phyloP scores from a whole-genome alignment of 2,329 filamentous ascomycete genomes.

The Xylariaceae sp. region DNA sequence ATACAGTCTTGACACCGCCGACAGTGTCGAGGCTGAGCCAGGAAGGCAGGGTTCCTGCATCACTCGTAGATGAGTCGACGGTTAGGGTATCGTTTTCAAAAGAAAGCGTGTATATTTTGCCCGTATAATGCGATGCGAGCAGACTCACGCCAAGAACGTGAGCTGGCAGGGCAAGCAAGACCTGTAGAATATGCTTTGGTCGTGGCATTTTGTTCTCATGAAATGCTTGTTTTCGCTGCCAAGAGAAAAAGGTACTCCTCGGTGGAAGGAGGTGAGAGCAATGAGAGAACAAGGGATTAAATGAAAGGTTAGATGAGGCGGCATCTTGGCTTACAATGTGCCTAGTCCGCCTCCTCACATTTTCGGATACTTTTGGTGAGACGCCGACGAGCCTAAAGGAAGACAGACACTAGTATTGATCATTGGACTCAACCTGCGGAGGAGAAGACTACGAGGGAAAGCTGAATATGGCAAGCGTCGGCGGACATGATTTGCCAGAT shows the following conservation, averaged over 20 bases:
- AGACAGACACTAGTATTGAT: background rate
- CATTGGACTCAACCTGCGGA: background rate
- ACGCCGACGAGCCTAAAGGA: background rate
- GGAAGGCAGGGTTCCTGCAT: slow-evolving; percentile 35
- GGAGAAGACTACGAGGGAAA: background rate
- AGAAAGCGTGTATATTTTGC: slow-evolving; percentile 35
- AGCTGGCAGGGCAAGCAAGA: slow-evolving; percentile 20
- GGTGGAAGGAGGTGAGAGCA: slow-evolving; percentile 6
- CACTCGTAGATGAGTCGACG: slow-evolving; percentile 26
- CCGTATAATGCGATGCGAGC: slow-evolving; percentile 37
- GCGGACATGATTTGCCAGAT: background rate
- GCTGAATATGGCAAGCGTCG: background rate
- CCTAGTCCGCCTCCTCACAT: slow-evolving; percentile 4
- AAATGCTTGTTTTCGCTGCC: slow-evolving; percentile 10
- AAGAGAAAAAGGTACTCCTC: slow-evolving; percentile 16
- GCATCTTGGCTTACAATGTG: slow-evolving; percentile 14
- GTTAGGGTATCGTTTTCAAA: slow-evolving; percentile 27
- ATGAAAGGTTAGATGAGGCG: slow-evolving; percentile 12
- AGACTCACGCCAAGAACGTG: slow-evolving; percentile 30
- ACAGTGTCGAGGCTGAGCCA: slow-evolving; percentile 35
- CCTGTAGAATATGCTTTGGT: slow-evolving; percentile 19
- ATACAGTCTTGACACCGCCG: slow-evolving; percentile 28
- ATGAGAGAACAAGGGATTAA: slow-evolving; percentile 3
- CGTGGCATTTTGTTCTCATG: slow-evolving; percentile 19
- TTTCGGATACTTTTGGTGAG: slow-evolving; percentile 13